Evolutionary conservation across 2,329 filamentous ascomycete species (phyloP).

Genomic region (Diplodia mutila): DNA sequence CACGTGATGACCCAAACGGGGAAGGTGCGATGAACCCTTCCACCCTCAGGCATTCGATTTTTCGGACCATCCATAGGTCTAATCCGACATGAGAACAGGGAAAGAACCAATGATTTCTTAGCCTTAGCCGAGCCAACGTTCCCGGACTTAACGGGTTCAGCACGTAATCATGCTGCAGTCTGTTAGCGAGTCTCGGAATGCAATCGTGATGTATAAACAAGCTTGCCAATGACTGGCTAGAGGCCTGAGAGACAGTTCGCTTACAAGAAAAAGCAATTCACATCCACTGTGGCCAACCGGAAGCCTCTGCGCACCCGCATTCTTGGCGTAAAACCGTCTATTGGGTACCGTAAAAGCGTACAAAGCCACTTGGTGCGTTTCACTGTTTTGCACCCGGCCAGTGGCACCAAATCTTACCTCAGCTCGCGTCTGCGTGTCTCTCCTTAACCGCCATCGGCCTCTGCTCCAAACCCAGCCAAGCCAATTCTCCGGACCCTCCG

Average conservation of each 20-base stretch:
- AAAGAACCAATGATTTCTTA: neutral
- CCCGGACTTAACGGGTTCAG: neutral
- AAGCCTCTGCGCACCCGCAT: neutral
- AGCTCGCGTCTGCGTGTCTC: neutral
- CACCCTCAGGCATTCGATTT: no score
- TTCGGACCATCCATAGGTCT: no score
- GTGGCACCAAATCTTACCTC: neutral
- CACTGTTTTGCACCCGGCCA: neutral
- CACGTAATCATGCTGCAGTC: neutral
- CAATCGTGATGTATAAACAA: neutral
- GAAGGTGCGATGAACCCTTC: neutral
- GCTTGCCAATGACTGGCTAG: neutral
- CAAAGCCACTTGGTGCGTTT: neutral
- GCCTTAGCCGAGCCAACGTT: neutral
- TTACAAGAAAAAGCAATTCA: neutral
- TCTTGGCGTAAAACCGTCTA: neutral
- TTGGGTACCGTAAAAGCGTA: neutral
- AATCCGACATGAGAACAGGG: neutral
- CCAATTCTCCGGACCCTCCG: neutral
- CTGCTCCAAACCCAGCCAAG: neutral
- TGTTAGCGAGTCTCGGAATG: neutral
- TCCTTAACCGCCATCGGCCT: neutral
- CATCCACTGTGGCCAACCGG: neutral
- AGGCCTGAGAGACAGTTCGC: neutral
- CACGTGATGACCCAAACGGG: neutral